These are phyloP conservation scores for Drechslerella coelobrocha DNA, from an alignment of 2,329 filamentous ascomycete genomes.

Conservation along the genomic window DNA sequence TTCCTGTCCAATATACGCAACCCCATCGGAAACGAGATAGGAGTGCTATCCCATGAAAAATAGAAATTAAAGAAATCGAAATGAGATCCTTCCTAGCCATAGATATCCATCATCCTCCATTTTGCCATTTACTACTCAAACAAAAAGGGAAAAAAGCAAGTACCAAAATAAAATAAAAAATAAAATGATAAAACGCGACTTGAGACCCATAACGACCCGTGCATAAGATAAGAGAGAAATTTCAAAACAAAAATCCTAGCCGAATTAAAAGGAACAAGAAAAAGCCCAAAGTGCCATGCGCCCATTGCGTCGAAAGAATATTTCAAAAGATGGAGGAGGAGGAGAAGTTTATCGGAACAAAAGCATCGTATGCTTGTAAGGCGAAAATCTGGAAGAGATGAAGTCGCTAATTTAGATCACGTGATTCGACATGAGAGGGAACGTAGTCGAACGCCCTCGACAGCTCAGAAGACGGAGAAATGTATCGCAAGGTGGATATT, in stretches of 20 bases:
- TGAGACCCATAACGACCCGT: conserved; percentile 38
- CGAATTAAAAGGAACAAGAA: conserved; percentile 21
- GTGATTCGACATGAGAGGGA: not conserved
- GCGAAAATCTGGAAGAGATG: not conserved
- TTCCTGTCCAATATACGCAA: not conserved
- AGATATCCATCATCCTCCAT: conserved; percentile 35
- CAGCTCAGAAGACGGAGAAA: not conserved
- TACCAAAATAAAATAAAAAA: conserved; percentile 12
- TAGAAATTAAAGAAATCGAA: conserved; percentile 12
- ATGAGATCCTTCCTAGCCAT: conserved; percentile 16
- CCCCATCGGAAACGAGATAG: not conserved
- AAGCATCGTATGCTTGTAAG: not conserved
- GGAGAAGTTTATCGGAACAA: conserved; percentile 6
- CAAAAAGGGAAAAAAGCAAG: conserved; percentile 8
- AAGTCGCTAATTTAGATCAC: conserved; percentile 3
- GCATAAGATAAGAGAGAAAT: conserved; percentile 14
- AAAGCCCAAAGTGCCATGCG: conserved; percentile 45
- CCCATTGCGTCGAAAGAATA: conserved; percentile 43
- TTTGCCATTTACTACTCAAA: conserved; percentile 35
- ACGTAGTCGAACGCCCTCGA: not conserved
- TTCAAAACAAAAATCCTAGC: conserved; percentile 40
- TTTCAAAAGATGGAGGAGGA: conserved; percentile 13
- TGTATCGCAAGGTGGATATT: not conserved
- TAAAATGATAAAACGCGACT: conserved; percentile 14
- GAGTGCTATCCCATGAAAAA: conserved; percentile 1